Evolutionary conservation across 2,329 filamentous ascomycete genomes (phyloP).

Genomic region (Colletotrichum chlorophyti): DNA sequence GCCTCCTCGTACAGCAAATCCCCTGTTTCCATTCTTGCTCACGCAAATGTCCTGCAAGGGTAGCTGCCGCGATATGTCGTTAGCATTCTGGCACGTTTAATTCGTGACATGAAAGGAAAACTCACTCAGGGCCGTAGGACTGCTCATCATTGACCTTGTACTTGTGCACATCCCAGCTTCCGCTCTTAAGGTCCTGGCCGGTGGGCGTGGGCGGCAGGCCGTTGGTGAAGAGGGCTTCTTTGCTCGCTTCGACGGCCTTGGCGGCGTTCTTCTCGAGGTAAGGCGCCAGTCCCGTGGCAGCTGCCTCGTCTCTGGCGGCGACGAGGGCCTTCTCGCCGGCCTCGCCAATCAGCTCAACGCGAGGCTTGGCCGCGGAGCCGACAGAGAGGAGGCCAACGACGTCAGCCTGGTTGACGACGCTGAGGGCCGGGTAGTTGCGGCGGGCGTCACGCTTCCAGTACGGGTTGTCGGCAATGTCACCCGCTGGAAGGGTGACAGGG

Average conservation of each 20-base stretch:
- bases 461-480: slow-evolving; percentile 87
- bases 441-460: slow-evolving; percentile 96
- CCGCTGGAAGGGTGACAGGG: slow-evolving; percentile 83
- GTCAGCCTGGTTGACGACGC: slow-evolving; percentile 82
- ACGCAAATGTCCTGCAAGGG: slow-evolving; percentile 69
- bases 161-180: slow-evolving; percentile 71
- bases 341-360: slow-evolving; percentile 79
- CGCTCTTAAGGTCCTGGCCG: slow-evolving; percentile 63
- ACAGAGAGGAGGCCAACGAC: slow-evolving; percentile 85
- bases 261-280: slow-evolving; percentile 70
- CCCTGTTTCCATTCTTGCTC: slow-evolving; percentile 35
- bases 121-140: slow-evolving; percentile 74
- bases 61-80: slow-evolving; percentile 62
- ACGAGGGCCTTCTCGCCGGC: slow-evolving; percentile 70
- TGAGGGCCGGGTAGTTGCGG: slow-evolving; percentile 80
- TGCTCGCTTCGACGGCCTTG: slow-evolving; percentile 57
- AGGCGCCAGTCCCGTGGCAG: slow-evolving; percentile 73
- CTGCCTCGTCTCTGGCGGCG: slow-evolving; percentile 75
- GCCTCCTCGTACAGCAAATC: slow-evolving; percentile 33
- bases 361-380: slow-evolving; percentile 81
- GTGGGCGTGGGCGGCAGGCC: slow-evolving; percentile 89
- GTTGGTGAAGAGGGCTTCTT: slow-evolving; percentile 70
- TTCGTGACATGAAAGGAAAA: too few relatives aligned
- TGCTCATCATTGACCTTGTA: slow-evolving; percentile 70
- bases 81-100: slow-evolving; percentile 41